These are phyloP conservation scores for Carex cristatella DNA, from an alignment of 176 grass and related monocot genomes.

Conservation along the genomic window DNA sequence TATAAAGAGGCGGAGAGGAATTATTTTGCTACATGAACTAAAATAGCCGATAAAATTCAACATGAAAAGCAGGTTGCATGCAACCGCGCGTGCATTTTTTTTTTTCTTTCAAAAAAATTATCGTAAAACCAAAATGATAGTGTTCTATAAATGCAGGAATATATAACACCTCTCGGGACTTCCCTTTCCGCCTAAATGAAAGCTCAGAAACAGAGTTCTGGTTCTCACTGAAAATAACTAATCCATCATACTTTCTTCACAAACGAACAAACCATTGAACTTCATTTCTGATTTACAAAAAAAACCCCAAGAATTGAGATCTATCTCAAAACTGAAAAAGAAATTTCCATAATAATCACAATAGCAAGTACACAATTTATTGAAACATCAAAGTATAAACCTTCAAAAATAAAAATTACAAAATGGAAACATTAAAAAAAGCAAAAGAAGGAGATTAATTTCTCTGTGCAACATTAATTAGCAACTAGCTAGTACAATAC, in stretches of 20 bases:
- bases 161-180: too few species aligned
- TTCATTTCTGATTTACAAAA: not conserved
- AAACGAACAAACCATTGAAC: not conserved
- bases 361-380: not conserved
- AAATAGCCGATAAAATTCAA: not conserved
- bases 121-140: too few species aligned
- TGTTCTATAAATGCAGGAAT: too few species aligned
- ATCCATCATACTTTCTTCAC: too few species aligned
- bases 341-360: not conserved
- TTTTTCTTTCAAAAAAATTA: too few species aligned
- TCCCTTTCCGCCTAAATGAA: too few species aligned
- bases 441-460: not conserved
- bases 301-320: not conserved
- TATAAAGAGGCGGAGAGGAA: too few species aligned
- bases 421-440: not conserved
- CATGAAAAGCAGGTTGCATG: too few species aligned
- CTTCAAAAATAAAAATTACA: not conserved
- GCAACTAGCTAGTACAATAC: not conserved
- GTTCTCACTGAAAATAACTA: too few species aligned
- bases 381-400: not conserved
- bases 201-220: too few species aligned
- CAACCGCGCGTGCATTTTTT: too few species aligned
- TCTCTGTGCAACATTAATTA: not conserved
- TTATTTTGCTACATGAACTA: too few species aligned
- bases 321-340: not conserved